Evolutionary conservation across 2,329 filamentous ascomycete species (phyloP), one percentile per base, ranked within the genome.

Genomic region (Nannizzia gypsea): DNA sequence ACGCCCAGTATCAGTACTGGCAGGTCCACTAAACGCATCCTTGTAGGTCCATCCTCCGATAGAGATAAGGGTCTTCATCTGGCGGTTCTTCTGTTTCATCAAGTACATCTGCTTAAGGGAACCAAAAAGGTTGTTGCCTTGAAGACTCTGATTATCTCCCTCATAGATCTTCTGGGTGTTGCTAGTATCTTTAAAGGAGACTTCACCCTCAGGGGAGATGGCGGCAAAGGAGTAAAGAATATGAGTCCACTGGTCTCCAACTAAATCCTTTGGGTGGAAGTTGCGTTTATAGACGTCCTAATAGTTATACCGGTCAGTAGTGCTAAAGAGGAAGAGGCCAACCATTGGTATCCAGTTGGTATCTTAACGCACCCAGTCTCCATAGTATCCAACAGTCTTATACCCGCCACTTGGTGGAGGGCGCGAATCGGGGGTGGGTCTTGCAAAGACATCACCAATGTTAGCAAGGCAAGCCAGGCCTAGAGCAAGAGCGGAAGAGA

Each of bases 191-290:
- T 82, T 85, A 6, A 89, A 77, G 68, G 80, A 87, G 73, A 95
- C 90, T 73, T 95, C 89, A 56, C 92, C 92, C 34, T 81, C 83
- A 2, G 85, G 80, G 3, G 83, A 81, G 61, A 96, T 83, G 70
- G 96, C 95, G 69, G 89, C 92, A 74, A 97, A 97, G 15, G 91
- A 81, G 67, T 96, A 96, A 15, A 96, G 83, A 3, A 97, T 75
- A 69, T 97, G 92, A 0, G 91, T 97, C 46, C 96, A 81, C 60
- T 89, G 87, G 59, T 90, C 82, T 2, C 81, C 84, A 0, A 89
- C 88, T 4, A 97, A 81, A 69, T 95, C 84, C 69, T 95, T 87
- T 0, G 91, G 90, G n/a, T 85, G 81, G 70, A 93, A 87, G 67
- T 92, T 87, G 59, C 91, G 84, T 42, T 79, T 89, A 72, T 96